These are phyloP conservation scores for Multifurca ochricompacta DNA, from an alignment of 768 basidiomycete genomes.

Conservation along the genomic window DNA sequence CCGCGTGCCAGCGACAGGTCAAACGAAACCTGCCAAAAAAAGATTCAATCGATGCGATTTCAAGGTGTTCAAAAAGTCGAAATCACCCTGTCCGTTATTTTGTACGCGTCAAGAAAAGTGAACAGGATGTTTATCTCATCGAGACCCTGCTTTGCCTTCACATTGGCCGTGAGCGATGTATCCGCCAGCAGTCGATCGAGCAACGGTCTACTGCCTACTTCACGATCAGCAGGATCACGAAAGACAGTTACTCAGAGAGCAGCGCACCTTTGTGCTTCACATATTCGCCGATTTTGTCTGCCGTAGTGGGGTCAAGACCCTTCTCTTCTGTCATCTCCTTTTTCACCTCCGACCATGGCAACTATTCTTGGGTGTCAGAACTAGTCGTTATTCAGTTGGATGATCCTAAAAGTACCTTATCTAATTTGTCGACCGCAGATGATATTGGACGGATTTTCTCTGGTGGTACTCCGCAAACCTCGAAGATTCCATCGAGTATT, in stretches of 20 bases:
- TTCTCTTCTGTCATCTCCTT: conserved; percentile 98
- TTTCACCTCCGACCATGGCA: conserved; percentile 86
- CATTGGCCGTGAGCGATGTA: conserved; percentile 54
- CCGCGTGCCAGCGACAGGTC: conserved; percentile 97
- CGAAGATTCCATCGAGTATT: conserved; percentile 94
- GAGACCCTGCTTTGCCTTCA: conserved; percentile 72
- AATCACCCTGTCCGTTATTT: conserved; percentile 67
- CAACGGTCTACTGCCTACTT: conserved; percentile 66
- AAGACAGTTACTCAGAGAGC: background rate
- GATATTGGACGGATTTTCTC: conserved; percentile 91
- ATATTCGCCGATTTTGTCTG: conserved; percentile 95
- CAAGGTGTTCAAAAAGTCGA: background rate
- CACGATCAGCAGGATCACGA: background rate
- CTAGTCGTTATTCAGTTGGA: background rate
- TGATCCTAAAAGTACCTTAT: conserved; percentile 58
- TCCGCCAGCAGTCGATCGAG: conserved; percentile 65
- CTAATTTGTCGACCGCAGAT: conserved; percentile 95
- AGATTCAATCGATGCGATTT: background rate
- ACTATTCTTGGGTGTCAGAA: conserved; percentile 25
- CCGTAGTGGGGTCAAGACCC: conserved; percentile 67
- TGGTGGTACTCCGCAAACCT: conserved; percentile 86
- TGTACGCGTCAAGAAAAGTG: conserved; percentile 71
- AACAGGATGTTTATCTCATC: conserved; percentile 84
- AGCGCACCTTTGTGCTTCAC: conserved; percentile 84
- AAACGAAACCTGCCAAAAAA: conserved; percentile 66